Conservation (phyloP, 257 asterid genomes). For the Penstemon eatonii region DNA sequence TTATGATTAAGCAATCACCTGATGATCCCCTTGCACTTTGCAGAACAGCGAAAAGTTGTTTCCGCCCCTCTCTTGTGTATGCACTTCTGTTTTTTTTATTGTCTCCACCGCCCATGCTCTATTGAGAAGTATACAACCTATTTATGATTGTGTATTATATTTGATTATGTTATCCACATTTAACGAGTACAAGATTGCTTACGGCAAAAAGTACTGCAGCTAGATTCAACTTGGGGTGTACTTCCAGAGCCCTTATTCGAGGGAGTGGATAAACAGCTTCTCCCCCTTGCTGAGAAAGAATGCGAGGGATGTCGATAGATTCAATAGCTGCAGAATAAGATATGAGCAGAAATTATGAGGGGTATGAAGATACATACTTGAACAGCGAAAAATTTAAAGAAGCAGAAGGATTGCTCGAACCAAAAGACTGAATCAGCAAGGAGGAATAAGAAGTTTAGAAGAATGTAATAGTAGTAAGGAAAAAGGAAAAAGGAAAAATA, state of each 20-base stretch:
- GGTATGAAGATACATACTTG: neutral
- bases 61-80: slow-evolving; percentile 91
- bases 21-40: slow-evolving; percentile 99
- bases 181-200: slow-evolving; percentile 35
- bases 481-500: neutral
- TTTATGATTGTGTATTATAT: slow-evolving; percentile 20
- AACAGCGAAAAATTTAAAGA: slow-evolving; percentile 16
- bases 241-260: slow-evolving; percentile 83
- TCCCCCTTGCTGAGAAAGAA: slow-evolving; percentile 99
- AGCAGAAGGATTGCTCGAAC: slow-evolving; percentile 16
- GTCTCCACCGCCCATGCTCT: slow-evolving; percentile 82
- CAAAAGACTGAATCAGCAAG: neutral
- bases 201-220: slow-evolving; percentile 88
- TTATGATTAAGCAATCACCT: slow-evolving; percentile 53
- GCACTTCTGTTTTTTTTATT: slow-evolving; percentile 83
- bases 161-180: slow-evolving; percentile 23
- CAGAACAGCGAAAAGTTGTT: slow-evolving; percentile 95
- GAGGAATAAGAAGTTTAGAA: neutral
- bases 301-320: slow-evolving; percentile 90
- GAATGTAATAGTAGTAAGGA: slow-evolving; percentile 6
- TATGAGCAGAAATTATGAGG: slow-evolving; percentile 28
- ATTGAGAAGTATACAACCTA: slow-evolving; percentile 34
- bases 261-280: slow-evolving; percentile 98
- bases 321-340: slow-evolving; percentile 72
- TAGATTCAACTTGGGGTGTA: slow-evolving; percentile 86